Evolutionary conservation across 805 yeast species (phyloP), one percentile per base, ranked within the genome.

Genomic region (Debaryomyces hansenii): DNA sequence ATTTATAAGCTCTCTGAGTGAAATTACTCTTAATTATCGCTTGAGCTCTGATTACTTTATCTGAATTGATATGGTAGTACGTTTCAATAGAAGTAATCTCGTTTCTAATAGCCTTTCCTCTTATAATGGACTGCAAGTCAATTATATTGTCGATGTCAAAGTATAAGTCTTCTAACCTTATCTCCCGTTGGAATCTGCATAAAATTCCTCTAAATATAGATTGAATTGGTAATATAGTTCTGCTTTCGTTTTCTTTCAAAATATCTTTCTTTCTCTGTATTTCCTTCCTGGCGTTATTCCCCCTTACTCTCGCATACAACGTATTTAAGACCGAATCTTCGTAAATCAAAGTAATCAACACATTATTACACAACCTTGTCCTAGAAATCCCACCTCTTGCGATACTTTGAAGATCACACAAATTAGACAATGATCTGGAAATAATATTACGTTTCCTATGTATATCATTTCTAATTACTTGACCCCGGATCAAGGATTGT

Each of bases 41-140:
- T 67, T 94, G 99, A 14, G 91, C 79, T 56, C 74, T 79, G 50
- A 89, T 72, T 12, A 94, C 79, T 34, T 78, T 74, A n/a, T 73
- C 76, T 34, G 78, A 59, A 56, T 88, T 83, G 4, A 64, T 60
- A 14, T 60, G 59, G 66, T 89, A 92, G 67, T 82, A 75, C 1
- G 61, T 60, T 47, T 57, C 36, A 65, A 55, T 69, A 2, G 64
- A 62, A 4, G 51, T 50, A 11, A 75, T 50, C 5, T 61, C 55
- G 1, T 53, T 51, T 49, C 91, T 72, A 4, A 74, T 46, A 0
- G 62, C 40, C 14, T 47, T 57, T 8, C 87, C 90, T 55, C 87
- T 74, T 2, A 77, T 58, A 1, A 67, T 50, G 0, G 86, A 68
- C 59, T 90, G 96, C 2, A 90, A 52, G 2, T 54, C 59, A 12